Conservation (phyloP, 805 yeast species). For the Kodamaea jinghongensis region DNA sequence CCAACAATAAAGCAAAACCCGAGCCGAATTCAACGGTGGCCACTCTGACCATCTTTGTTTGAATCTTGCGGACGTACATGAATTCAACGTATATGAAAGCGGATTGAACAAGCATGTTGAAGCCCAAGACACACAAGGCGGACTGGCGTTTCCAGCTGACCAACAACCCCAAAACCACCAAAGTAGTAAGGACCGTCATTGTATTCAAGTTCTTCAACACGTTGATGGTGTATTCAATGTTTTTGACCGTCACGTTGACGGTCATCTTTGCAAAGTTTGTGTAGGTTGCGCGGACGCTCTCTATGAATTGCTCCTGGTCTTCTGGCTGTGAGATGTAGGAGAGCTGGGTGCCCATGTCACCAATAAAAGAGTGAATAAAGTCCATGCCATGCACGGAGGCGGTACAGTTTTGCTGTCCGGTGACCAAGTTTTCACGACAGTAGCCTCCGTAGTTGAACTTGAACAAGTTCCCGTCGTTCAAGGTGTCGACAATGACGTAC, state of each 20-base stretch:
- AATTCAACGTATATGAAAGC: constrained; percentile 2
- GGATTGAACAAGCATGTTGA: background rate
- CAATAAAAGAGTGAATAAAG: constrained; percentile 43
- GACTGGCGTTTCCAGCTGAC: constrained; percentile 6
- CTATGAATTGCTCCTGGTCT: constrained; percentile 25
- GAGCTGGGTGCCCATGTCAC: constrained; percentile 50
- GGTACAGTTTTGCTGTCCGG: constrained; percentile 22
- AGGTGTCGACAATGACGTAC: constrained; percentile 32
- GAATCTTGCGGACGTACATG: constrained; percentile 2
- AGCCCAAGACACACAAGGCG: background rate
- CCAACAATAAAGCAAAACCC: constrained; percentile 4
- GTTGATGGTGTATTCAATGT: constrained; percentile 3
- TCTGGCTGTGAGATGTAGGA: constrained; percentile 39
- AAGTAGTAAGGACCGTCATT: background rate
- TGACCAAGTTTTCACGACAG: constrained; percentile 37
- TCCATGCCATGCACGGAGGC: constrained; percentile 44
- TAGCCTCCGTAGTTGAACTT: constrained; percentile 48
- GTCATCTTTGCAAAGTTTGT: constrained; percentile 1
- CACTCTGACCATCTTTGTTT: background rate
- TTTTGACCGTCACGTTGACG: constrained; percentile 4
- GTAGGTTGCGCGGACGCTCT: constrained; percentile 11
- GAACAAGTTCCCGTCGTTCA: constrained; percentile 41
- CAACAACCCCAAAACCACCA: constrained; percentile 3
- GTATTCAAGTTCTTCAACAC: constrained; percentile 3
- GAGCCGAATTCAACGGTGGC: constrained; percentile 1